Base-by-base conservation (phyloP, 352 stramenopile species). In the Phytopythium delawarense region DNA sequence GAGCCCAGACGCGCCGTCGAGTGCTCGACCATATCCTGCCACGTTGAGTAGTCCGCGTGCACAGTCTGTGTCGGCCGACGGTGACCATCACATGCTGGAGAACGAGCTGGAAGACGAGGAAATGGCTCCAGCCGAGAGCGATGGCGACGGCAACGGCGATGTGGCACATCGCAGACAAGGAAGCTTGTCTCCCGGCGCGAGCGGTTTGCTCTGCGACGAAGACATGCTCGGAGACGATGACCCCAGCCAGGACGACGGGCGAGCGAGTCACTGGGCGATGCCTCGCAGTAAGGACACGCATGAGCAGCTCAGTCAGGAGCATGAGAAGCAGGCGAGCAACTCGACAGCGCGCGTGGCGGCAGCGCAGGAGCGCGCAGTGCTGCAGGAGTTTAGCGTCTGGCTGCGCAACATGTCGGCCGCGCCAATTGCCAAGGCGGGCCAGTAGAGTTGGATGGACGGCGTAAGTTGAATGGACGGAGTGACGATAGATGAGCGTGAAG, bases 381-480 rank as follows among this genome's bases (percentile, higher is more conserved):
- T 94, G 23, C 82, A 94, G 59, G 85, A 94, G 58, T 79, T 92
- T 54, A 91, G 76, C 56, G 81, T 89, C 13, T 91, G 82, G 82
- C 73, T 94, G 44, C 74, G 79, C 20, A 88, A 87, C 64, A 61
- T 89, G 42, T 70, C 70, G 57, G 56, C 67, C 9, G 12, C 64
- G 34, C 34, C 48, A 8, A 7, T 54, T 3, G 48, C 15, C 28
- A 23, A 21, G 23, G 4, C 48, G 13, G 28, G 37, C 2, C 34
- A 54, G 25, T 30, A 40, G 48, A n/a, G 23, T 20, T 18, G 48
- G 23, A 35, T n/a, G 48, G 34, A 39, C 34, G 7, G 34, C 7
- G 34, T 39, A 12, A 39, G 18, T 49, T 23, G 40, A n/a, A 49
- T 35, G 23, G 45, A 51, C 1, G 45, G 18, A 11, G 18, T 57